phyloP scores from a whole-genome alignment of 176 grass and related monocot genomes.

The Aegilops bicornis region DNA sequence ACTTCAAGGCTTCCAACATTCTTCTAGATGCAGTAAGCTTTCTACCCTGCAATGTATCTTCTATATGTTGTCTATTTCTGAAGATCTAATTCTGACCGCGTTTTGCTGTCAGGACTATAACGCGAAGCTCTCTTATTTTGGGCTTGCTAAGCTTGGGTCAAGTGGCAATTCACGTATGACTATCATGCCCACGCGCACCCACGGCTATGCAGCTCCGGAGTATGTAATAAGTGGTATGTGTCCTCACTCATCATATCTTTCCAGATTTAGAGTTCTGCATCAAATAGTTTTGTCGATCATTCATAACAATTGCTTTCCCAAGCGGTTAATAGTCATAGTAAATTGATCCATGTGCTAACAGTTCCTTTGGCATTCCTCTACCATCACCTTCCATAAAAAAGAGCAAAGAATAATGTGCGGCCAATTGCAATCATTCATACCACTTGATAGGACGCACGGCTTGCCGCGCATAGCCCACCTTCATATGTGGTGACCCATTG shows the following conservation, averaged over 20 bases:
- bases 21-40: slow-evolving; percentile 65
- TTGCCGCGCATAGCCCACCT: too few species aligned
- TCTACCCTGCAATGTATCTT: neutral
- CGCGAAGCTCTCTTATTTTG: slow-evolving; percentile 79
- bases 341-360: neutral
- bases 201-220: slow-evolving; percentile 81
- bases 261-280: neutral
- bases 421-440: neutral
- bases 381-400: neutral
- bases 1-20: slow-evolving; percentile 68
- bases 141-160: slow-evolving; percentile 75
- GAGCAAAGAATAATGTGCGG: neutral
- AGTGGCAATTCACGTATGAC: slow-evolving; percentile 71
- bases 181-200: slow-evolving; percentile 69
- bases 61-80: neutral
- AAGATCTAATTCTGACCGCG: neutral
- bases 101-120: slow-evolving; percentile 55
- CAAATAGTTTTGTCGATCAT: neutral
- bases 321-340: neutral
- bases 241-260: neutral
- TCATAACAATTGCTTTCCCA: neutral
- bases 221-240: slow-evolving; percentile 71
- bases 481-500: too few species aligned
- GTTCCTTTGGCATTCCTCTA: neutral
- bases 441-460: too few species aligned